Percentiles rank a stretch among this genome's conserved stretches.
Evolutionary conservation across 441 rosid genomes (phyloP).

Genomic region (Populus hybrid): DNA sequence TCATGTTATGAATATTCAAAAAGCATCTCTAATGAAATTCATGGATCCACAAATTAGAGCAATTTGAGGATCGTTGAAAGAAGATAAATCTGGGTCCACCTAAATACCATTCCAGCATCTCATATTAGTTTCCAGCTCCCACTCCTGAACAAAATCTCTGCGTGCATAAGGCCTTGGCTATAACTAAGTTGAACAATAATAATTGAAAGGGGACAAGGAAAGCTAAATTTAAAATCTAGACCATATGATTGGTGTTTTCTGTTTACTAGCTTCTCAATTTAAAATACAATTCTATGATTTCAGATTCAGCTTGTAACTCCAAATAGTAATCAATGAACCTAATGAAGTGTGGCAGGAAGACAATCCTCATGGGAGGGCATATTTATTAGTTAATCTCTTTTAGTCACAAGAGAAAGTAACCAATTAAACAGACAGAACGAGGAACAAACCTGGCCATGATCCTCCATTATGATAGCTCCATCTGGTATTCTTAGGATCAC

Average conservation of each 20-base stretch:
- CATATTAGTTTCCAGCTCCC: neutral
- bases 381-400: too few species aligned
- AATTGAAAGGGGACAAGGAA: neutral
- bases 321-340: neutral
- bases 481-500: constrained; percentile 93
- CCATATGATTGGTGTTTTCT: neutral
- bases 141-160: neutral
- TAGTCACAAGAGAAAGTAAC: neutral
- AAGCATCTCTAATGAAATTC: neutral
- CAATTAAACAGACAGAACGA: constrained; percentile 3
- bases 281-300: neutral
- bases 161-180: neutral
- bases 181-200: neutral
- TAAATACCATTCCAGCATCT: neutral
- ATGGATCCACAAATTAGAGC: neutral
- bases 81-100: neutral
- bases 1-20: neutral
- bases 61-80: neutral
- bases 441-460: constrained; percentile 86
- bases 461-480: constrained; percentile 99
- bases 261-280: neutral
- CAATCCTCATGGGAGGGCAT: neutral
- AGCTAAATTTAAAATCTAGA: neutral
- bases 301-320: neutral
- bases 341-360: neutral